A percentile compares a stretch with the other conserved stretches of the same genome.
Evolutionary conservation across 176 grass and related monocot species (phyloP).

Genomic region (Bothriochloa decipiens): DNA sequence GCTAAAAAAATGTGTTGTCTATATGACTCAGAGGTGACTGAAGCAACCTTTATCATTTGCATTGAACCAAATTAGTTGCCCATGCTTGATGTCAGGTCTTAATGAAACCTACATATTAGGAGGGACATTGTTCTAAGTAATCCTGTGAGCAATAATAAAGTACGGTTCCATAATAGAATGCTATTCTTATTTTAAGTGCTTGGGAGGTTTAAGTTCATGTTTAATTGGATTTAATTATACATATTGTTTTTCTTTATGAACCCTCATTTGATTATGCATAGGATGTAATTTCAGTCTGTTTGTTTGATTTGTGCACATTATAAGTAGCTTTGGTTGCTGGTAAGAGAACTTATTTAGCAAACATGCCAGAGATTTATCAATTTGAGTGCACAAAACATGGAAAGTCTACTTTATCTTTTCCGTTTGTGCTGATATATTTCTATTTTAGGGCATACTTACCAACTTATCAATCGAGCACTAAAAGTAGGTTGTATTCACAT

Average conservation of each 20-base stretch:
- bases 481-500: conserved; percentile 16
- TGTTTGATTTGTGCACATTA: conserved; percentile 4
- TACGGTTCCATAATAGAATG: conserved; percentile 10
- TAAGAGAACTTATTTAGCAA: conserved; percentile 15
- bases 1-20: not conserved
- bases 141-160: conserved; percentile 19
- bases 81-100: conserved; percentile 20
- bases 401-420: conserved; percentile 18
- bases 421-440: conserved; percentile 21
- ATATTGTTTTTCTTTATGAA: conserved; percentile 4
- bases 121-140: not conserved
- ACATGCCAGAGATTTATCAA: not conserved
- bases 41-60: not conserved
- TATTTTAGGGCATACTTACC: not conserved
- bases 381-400: not conserved
- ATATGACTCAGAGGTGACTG: not conserved
- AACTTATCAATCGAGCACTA: conserved; percentile 14
- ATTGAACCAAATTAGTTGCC: not conserved
- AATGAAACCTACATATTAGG: not conserved
- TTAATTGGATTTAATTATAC: not conserved
- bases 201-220: not conserved
- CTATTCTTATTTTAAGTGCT: not conserved
- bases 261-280: not conserved
- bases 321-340: conserved; percentile 20
- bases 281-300: not conserved